These are phyloP conservation scores for Globisporangium acanthophoron DNA, from an alignment of 352 stramenopile genomes.

Conservation along the genomic window DNA sequence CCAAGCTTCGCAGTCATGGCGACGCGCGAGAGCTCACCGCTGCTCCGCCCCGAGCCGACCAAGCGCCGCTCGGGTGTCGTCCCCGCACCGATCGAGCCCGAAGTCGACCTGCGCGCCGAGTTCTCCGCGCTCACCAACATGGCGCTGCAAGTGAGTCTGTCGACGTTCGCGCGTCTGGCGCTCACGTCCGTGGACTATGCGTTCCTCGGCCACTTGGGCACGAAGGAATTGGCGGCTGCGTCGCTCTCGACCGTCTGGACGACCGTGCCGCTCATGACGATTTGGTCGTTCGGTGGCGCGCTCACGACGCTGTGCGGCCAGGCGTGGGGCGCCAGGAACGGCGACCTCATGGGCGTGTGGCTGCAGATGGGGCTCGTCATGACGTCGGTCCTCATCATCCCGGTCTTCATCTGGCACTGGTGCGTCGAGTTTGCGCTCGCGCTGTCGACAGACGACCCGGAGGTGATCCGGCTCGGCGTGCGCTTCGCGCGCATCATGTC, in stretches of 20 bases:
- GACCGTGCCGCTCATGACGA: slow-evolving; percentile 51
- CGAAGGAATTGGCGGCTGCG: slow-evolving; percentile 58
- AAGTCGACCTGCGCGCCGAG: slow-evolving; percentile 48
- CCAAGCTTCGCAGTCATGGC: not conserved
- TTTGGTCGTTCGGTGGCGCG: slow-evolving; percentile 55
- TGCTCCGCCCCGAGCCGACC: not conserved
- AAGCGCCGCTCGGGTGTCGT: too few species aligned
- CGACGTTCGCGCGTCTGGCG: slow-evolving; percentile 69
- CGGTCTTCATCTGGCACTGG: slow-evolving; percentile 40
- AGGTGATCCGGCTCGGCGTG: slow-evolving; percentile 56
- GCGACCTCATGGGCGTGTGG: slow-evolving; percentile 30
- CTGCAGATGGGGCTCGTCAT: slow-evolving; percentile 33
- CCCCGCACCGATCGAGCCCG: too few species aligned
- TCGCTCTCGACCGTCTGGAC: slow-evolving; percentile 73
- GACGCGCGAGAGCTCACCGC: not conserved
- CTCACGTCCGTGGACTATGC: slow-evolving; percentile 74
- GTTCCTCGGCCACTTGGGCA: slow-evolving; percentile 69
- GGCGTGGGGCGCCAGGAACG: slow-evolving; percentile 32
- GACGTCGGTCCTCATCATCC: slow-evolving; percentile 21
- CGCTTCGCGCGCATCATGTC: slow-evolving; percentile 75
- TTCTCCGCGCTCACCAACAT: slow-evolving; percentile 61
- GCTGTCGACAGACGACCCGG: slow-evolving; percentile 48
- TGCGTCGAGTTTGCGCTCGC: slow-evolving; percentile 48
- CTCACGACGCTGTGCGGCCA: slow-evolving; percentile 53
- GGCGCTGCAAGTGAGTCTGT: slow-evolving; percentile 73